These are phyloP conservation scores for Brettanomyces anomalus DNA, from an alignment of 805 yeast species.

Conservation along the genomic window DNA sequence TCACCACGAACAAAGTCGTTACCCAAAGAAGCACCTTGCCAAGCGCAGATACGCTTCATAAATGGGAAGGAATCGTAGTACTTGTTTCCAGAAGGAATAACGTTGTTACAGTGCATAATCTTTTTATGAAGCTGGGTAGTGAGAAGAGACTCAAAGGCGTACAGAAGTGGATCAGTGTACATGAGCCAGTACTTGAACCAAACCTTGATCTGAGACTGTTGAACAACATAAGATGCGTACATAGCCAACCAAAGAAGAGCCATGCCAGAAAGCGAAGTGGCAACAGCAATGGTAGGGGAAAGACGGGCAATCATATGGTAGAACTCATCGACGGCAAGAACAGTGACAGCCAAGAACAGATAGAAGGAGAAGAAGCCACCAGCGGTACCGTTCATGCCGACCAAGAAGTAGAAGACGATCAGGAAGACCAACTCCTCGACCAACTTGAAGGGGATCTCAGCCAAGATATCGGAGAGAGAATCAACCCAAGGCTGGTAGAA, in stretches of 20 bases:
- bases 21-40: slow-evolving; percentile 29
- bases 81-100: slow-evolving; percentile 52
- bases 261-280: slow-evolving; percentile 48
- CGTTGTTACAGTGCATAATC: slow-evolving; percentile 40
- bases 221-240: slow-evolving; percentile 54
- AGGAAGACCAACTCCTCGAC: slow-evolving; percentile 35
- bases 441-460: slow-evolving; percentile 57
- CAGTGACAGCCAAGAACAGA: slow-evolving; percentile 33
- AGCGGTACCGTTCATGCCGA: slow-evolving; percentile 37
- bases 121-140: slow-evolving; percentile 55
- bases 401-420: slow-evolving; percentile 43
- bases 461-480: slow-evolving; percentile 50
- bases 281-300: slow-evolving; percentile 35
- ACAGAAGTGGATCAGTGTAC: slow-evolving; percentile 48
- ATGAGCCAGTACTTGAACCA: slow-evolving; percentile 63
- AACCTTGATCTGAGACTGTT: slow-evolving; percentile 46
- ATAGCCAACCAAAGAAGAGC: slow-evolving; percentile 38
- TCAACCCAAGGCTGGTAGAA: slow-evolving; percentile 70
- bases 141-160: slow-evolving; percentile 55
- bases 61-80: slow-evolving; percentile 30
- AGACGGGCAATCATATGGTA: slow-evolving; percentile 44
- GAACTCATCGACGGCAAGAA: slow-evolving; percentile 36
- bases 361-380: slow-evolving; percentile 47
- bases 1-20: slow-evolving; percentile 47
- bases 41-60: slow-evolving; percentile 42